These are phyloP conservation scores for Globisporangium spiculum DNA, from an alignment of 352 stramenopile genomes.

Conservation along the genomic window DNA sequence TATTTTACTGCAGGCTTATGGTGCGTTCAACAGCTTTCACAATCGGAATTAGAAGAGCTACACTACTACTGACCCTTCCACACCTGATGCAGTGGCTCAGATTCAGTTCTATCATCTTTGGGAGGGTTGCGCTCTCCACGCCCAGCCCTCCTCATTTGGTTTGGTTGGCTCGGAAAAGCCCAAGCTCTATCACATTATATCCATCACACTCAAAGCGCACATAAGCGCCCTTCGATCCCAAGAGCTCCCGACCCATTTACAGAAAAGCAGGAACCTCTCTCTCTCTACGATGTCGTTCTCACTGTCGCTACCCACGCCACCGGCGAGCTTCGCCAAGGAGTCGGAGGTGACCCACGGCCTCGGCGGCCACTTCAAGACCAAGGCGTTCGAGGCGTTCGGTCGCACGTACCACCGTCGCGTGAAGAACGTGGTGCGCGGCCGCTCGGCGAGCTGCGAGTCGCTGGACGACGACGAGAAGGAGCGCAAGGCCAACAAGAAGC, in stretches of 20 bases:
- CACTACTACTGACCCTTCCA: background rate
- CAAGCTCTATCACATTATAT: background rate
- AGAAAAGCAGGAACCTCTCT: background rate
- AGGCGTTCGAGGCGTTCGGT: slow-evolving; percentile 71
- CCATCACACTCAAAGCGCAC: background rate
- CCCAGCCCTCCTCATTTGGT: background rate
- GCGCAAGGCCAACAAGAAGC: slow-evolving; percentile 57
- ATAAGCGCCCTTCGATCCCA: too few species aligned
- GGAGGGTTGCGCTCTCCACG: background rate
- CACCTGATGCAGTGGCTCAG: background rate
- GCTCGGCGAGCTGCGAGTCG: slow-evolving; percentile 74
- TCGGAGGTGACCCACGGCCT: slow-evolving; percentile 51
- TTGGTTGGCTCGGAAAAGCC: slow-evolving; percentile 12
- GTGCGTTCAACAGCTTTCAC: background rate
- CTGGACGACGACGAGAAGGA: slow-evolving; percentile 62
- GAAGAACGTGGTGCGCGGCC: slow-evolving; percentile 70
- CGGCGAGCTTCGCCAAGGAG: slow-evolving; percentile 46
- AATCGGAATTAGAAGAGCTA: background rate
- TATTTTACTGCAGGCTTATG: background rate
- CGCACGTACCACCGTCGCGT: slow-evolving; percentile 71
- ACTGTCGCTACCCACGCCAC: slow-evolving; percentile 61
- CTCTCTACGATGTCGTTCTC: slow-evolving; percentile 31
- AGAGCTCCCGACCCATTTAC: background rate
- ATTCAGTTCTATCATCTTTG: background rate
- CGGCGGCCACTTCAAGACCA: slow-evolving; percentile 72